Percentiles rank a stretch among this genome's conserved stretches.
Conservation (phyloP, 192 early-diverging fungal genomes). For the Martensiomyces pterosporus region DNA sequence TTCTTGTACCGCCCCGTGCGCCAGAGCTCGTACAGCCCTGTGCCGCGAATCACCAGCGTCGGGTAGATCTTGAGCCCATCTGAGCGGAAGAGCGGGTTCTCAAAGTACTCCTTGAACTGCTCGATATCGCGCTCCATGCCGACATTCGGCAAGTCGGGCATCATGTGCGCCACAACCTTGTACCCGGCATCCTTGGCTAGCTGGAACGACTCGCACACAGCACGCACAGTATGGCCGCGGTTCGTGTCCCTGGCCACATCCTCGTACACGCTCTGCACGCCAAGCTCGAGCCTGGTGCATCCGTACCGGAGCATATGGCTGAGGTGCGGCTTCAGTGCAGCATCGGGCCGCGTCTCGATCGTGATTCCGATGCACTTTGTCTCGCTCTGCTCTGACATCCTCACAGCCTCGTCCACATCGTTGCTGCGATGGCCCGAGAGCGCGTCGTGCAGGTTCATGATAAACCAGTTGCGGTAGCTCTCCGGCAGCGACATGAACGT, state of each 20-base stretch:
- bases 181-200: slow-evolving; percentile 97
- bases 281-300: slow-evolving; percentile 96
- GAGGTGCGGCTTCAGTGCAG: slow-evolving; percentile 95
- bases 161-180: slow-evolving; percentile 99
- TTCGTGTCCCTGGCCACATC: slow-evolving; percentile 99
- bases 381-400: slow-evolving; percentile 91
- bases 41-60: slow-evolving; percentile 97
- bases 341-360: slow-evolving; percentile 98
- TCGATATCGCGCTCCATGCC: slow-evolving; percentile 99
- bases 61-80: slow-evolving; percentile 99
- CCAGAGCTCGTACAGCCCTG: slow-evolving; percentile 98
- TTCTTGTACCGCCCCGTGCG: slow-evolving; percentile 96
- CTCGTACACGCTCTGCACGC: slow-evolving; percentile 99
- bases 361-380: slow-evolving; percentile 99
- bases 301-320: slow-evolving; percentile 99
- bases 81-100: slow-evolving; percentile 97
- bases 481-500: slow-evolving; percentile 97
- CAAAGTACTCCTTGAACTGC: slow-evolving; percentile 98
- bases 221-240: slow-evolving; percentile 95
- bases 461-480: slow-evolving; percentile 98
- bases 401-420: slow-evolving; percentile 96
- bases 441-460: slow-evolving; percentile 93
- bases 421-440: slow-evolving; percentile 85
- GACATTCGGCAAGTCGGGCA: slow-evolving; percentile 99
- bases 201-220: slow-evolving; percentile 97